These are phyloP conservation scores for Diaporthe citri DNA, from an alignment of 2,329 filamentous ascomycete species.

Conservation along the genomic window DNA sequence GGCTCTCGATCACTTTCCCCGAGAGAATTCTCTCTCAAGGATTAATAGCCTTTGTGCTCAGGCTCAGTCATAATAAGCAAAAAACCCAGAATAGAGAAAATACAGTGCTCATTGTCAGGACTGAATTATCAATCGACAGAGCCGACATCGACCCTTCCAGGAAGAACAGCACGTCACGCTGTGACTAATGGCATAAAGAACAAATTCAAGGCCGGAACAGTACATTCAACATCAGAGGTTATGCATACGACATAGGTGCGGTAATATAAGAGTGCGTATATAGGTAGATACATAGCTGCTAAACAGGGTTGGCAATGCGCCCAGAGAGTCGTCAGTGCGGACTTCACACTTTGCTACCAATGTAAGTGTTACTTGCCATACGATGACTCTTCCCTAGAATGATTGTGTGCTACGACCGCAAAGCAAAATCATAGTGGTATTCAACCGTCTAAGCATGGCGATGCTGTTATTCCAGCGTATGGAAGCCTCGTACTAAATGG, in stretches of 20 bases:
- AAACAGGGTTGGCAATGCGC: neutral
- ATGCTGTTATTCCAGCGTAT: neutral
- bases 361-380: neutral
- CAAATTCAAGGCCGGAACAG: neutral
- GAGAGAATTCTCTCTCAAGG: too few relatives aligned
- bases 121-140: neutral
- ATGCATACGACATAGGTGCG: neutral
- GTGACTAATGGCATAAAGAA: neutral
- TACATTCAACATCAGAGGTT: neutral
- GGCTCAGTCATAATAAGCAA: neutral
- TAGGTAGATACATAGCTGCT: neutral
- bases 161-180: neutral
- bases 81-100: neutral
- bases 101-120: neutral
- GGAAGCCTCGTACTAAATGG: neutral
- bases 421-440: neutral
- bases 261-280: neutral
- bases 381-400: too few relatives aligned
- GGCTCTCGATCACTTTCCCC: too few relatives aligned
- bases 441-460: too few relatives aligned
- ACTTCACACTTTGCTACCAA: neutral
- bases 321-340: neutral
- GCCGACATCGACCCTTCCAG: neutral
- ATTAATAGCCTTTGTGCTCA: neutral
- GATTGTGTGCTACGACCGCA: neutral